Base-by-base conservation (phyloP, 2,329 filamentous ascomycete genomes). In the Madurella mycetomatis region DNA sequence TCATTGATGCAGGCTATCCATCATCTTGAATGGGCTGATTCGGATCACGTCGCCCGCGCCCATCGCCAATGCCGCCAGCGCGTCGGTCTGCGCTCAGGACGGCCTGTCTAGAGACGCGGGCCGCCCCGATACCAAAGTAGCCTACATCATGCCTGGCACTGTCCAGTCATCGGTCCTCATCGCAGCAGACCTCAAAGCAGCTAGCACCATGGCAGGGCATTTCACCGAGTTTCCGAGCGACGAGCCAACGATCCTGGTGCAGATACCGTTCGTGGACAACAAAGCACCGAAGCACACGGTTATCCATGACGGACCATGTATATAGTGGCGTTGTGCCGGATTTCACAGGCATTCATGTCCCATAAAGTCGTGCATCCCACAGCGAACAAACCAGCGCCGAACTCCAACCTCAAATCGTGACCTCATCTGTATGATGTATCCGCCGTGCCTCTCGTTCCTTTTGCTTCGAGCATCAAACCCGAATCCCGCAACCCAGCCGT, bases 221-320 rank as follows among this genome's bases (percentile, higher is more conserved):
- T 66, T 59, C 41, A 70, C 68, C 42, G 68, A 70, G 56, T 70
- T 70, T 46, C 68, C 68, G 17, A 65, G 66, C 48, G 60, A 69
- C 44, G 66, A 68, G 56, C 62, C 65, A 25, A 70, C 68, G 5
- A 58, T 70, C 12, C 53, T 70, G 39, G 60, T 69, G 25, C 68
- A 70, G 56, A 53, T 67, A 5, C 66, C 66, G 12, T 70, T 68
- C 52, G 59, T 32, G 34, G 57, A 55, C 8, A 54, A 68, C 46
- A 44, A 49, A 45, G 55, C 59, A 1, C 68, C 67, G 5, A 57
- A 63, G 25, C 62, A 70, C 48, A 60, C 49, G 2, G 60, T 70
- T 8, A 47, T 70, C n/a, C 48, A 69, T 16, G 65, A 69, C 13
- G 67, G 67, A 15, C 55, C 63, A 7, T 70, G 67, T 51, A 5